Evolutionary conservation across 495 filamentous ascomycete species (phyloP), one percentile per base, ranked within the genome.

Genomic region (Xylaria bambusicola): DNA sequence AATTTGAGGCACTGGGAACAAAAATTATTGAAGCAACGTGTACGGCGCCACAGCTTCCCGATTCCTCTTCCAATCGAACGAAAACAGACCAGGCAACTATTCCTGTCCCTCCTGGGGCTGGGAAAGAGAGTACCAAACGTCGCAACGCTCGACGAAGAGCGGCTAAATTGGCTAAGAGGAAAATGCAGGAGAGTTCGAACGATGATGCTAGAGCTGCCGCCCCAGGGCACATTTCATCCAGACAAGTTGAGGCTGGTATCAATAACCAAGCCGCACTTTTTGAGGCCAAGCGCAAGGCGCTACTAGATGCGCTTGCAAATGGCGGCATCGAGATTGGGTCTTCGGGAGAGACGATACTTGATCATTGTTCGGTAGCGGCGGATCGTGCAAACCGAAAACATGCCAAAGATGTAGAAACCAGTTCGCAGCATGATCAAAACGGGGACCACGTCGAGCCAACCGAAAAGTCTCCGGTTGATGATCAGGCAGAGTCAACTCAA

Each of bases 141-240:
- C 69, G 78, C 7, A 81, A 81, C 47, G 72, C 71, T 23, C 70
- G 78, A 6, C 70, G 75, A 42, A 70, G 71, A 58, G 61, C 66
- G 6, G 61, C 69, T 12, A 55, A 56, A 2, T 61, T 62, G 23
- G 64, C 65, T 0, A 69, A 62, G 31, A 73, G 66, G 47, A 33
- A 46, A 17, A 18, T 17, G 18, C 26, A 36, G 26, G 10, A 18
- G 13, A 6, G 6, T 31, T 24, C 24, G 18, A 18, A 13, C 10
- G 8, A 10, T 3, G 15, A 27, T 47, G 29, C 41, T 1, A 26
- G 21, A 24, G 27, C 27, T 27, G 12, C 35, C 12, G 41, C 21
- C 20, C 38, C 41, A 29, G 13, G 38, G 13, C 24, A 6, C 24
- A 33, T 49, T 5, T 6, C 55, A n/a, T 23, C 2, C n/a, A n/a